phyloP scores from a whole-genome alignment of 805 yeast genomes.

The baker's yeast (Saccharomyces cerevisiae) region DNA sequence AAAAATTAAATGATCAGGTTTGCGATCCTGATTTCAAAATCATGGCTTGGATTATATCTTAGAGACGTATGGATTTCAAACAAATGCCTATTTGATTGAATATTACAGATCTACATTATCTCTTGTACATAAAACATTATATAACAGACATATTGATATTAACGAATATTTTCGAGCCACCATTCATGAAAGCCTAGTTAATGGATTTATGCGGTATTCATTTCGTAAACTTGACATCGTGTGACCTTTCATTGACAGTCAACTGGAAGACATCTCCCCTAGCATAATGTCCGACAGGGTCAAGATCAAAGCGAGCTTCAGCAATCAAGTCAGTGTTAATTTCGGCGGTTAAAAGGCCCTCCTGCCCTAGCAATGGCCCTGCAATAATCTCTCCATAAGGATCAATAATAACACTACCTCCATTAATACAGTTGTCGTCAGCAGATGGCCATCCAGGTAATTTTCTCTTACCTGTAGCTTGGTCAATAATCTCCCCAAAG shows the following conservation, averaged over 20 bases:
- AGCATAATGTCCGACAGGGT: constrained; percentile 37
- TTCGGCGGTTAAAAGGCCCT: constrained; percentile 36
- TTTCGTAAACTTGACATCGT: constrained; percentile 11
- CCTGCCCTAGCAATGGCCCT: constrained; percentile 36
- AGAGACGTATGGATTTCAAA: too few species aligned
- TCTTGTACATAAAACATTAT: not conserved
- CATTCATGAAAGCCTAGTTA: not conserved
- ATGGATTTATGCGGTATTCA: not conserved
- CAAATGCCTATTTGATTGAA: too few species aligned
- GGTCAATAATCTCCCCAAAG: constrained; percentile 14
- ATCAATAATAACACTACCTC: constrained; percentile 35
- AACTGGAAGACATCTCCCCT: constrained; percentile 38
- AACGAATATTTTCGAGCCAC: not conserved
- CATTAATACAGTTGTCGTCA: constrained; percentile 31
- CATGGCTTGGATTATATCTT: too few species aligned
- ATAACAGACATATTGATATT: too few species aligned
- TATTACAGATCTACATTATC: too few species aligned
- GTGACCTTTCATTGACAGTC: constrained; percentile 33
- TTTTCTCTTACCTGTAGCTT: constrained; percentile 17
- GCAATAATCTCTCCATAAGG: constrained; percentile 39
- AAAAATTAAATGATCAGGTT: too few species aligned
- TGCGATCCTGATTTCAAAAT: too few species aligned
- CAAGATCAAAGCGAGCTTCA: constrained; percentile 37
- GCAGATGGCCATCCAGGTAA: constrained; percentile 28
- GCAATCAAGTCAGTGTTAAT: constrained; percentile 33